Percentiles rank a stretch among this genome's conserved stretches.
Evolutionary conservation across 1,139 yeast genomes (phyloP).

Genomic region (Candida sanyaensis): DNA sequence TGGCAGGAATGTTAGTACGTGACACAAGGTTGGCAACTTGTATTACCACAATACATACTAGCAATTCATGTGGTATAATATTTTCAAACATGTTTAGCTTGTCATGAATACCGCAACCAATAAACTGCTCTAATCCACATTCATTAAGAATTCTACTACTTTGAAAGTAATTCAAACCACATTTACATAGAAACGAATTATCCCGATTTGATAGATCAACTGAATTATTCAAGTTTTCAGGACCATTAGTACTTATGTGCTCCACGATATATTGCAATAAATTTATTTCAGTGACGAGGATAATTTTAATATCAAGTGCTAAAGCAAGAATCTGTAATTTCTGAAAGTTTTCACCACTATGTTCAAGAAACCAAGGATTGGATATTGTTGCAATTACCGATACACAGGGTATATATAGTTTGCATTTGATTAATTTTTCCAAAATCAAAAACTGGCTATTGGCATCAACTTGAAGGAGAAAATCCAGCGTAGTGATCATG

Average conservation of each 20-base stretch:
- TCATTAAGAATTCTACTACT: conserved; percentile 6
- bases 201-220: conserved; percentile 1
- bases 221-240: conserved; percentile 3
- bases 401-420: conserved; percentile 8
- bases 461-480: conserved; percentile 10
- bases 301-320: conserved; percentile 8
- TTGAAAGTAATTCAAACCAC: conserved; percentile 15
- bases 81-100: conserved; percentile 7
- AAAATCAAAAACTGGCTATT: conserved; percentile 8
- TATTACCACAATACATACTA: conserved; percentile 4
- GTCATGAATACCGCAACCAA: conserved; percentile 3
- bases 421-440: conserved; percentile 4
- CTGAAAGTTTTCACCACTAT: conserved; percentile 11
- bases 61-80: conserved; percentile 7
- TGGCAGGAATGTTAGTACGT: conserved; percentile 7
- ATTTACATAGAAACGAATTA: conserved; percentile 10
- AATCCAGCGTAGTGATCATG: conserved; percentile 5
- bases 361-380: conserved; percentile 7
- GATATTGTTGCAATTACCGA: conserved; percentile 7
- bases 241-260: conserved; percentile 10
- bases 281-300: conserved; percentile 8
- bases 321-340: conserved; percentile 10
- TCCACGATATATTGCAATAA: conserved; percentile 5
- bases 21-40: too few relatives aligned
- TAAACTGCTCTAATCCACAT: conserved; percentile 7